These are phyloP conservation scores for Danielia reshetovae DNA, from an alignment of 805 yeast genomes.

Conservation along the genomic window DNA sequence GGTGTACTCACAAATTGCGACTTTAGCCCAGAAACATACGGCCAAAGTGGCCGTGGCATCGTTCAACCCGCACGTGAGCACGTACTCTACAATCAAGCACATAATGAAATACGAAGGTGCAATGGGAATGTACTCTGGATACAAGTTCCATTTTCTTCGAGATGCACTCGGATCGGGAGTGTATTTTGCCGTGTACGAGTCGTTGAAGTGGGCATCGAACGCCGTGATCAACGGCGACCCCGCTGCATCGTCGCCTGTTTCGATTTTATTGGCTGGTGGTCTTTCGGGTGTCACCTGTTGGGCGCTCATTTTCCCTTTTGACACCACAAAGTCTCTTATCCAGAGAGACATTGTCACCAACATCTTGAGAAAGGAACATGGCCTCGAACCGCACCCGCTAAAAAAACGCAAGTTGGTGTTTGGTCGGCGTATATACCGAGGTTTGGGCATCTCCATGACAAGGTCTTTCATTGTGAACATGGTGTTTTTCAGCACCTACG, in stretches of 20 bases:
- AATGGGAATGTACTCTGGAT: constrained; percentile 69
- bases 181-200: constrained; percentile 73
- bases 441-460: constrained; percentile 68
- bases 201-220: constrained; percentile 53
- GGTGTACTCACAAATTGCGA: constrained; percentile 71
- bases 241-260: constrained; percentile 23
- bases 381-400: constrained; percentile 39
- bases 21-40: constrained; percentile 31
- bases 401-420: constrained; percentile 29
- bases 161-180: constrained; percentile 70
- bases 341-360: constrained; percentile 73
- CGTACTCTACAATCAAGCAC: constrained; percentile 43
- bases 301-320: constrained; percentile 69
- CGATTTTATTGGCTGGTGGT: constrained; percentile 63
- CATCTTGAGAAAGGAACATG: constrained; percentile 50
- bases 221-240: constrained; percentile 16
- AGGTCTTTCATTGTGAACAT: constrained; percentile 71
- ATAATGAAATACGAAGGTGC: constrained; percentile 59
- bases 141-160: constrained; percentile 58
- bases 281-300: constrained; percentile 72
- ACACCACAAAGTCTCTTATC: constrained; percentile 70
- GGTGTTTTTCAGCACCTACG: constrained; percentile 72
- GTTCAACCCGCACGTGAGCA: constrained; percentile 18
- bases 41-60: constrained; percentile 11
- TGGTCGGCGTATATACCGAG: constrained; percentile 58